Evolutionary conservation across 2,329 filamentous ascomycete genomes (phyloP), one percentile per base, ranked within the genome.

Genomic region (Colletotrichum abscissum): DNA sequence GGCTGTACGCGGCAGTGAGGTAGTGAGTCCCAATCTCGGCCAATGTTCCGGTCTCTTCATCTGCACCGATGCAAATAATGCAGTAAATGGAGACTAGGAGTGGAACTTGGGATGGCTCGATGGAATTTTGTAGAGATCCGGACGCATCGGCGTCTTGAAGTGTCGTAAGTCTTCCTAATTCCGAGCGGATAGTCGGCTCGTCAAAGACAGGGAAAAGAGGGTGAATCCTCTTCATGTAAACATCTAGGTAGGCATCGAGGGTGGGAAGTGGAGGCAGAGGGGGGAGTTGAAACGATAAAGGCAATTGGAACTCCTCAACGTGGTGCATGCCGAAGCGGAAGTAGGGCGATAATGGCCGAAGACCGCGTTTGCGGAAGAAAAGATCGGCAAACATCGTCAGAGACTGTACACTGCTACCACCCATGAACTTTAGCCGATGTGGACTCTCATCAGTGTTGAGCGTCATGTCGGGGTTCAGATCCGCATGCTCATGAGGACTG

Each of bases 381-480:
- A 79, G 62, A 30, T 79, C 78, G 52, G 78, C 75, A 46, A 79
- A 79, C 49, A 66, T 67, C 35, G 72, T 76, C 3, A 79, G 67
- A 12, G 76, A 77, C 62, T 79, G 77, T 1, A 79, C 30, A 30
- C 77, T 79, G 57, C 76, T 77, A 28, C 73, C 76, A 12, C 75
- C 75, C 62, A 77, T 72, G 58, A 74, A 75, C 73, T 76, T 75
- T 56, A 77, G 69, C 54, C 70, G 67, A 68, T 78, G 62, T 14
- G 75, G 33, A 16, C 67, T 77, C 38, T 75, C 75, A 33, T 78
- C 76, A 11, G 77, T 78, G 66, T 78, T 78, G 24, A 78, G 60
- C 22, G 78, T 74, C 22, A 77, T 57, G 55, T 78, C 77, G 0
- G 77, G 77, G n/a, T 75, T 64, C 46, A 67, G 56, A 22, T 70